Percentiles rank a stretch among this genome's conserved stretches.
phyloP scores from a whole-genome alignment of 2,329 filamentous ascomycete genomes.

The Penicillium janthinellum region DNA sequence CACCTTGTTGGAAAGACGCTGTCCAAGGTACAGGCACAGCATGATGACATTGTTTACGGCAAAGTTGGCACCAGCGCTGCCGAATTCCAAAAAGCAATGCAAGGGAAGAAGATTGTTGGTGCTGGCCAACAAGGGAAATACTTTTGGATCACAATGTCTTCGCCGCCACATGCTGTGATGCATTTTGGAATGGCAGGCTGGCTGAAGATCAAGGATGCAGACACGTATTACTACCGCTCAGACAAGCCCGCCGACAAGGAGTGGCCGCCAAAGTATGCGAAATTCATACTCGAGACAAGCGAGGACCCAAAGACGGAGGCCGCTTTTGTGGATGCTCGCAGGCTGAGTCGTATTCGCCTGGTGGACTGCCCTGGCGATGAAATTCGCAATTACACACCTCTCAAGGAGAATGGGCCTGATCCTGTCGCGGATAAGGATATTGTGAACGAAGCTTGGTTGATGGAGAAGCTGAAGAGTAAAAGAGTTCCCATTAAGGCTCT shows the following conservation, averaged over 20 bases:
- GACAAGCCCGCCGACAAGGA: slow-evolving; percentile 58
- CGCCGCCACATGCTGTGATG: slow-evolving; percentile 82
- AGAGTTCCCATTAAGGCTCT: slow-evolving; percentile 88
- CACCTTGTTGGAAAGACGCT: slow-evolving; percentile 85
- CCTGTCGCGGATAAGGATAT: slow-evolving; percentile 79
- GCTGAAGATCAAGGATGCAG: slow-evolving; percentile 81
- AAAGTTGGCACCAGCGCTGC: slow-evolving; percentile 81
- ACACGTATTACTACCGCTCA: slow-evolving; percentile 78
- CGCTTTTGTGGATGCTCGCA: slow-evolving; percentile 81
- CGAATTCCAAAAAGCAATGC: slow-evolving; percentile 72
- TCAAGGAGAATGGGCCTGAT: slow-evolving; percentile 92
- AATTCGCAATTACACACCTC: slow-evolving; percentile 74
- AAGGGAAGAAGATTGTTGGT: slow-evolving; percentile 69
- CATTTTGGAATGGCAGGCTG: slow-evolving; percentile 81
- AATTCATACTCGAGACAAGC: slow-evolving; percentile 74
- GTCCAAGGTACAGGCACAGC: slow-evolving; percentile 66
- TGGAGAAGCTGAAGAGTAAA: slow-evolving; percentile 69
- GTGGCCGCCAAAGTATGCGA: slow-evolving; percentile 91
- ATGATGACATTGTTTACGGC: slow-evolving; percentile 85
- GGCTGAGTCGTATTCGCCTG: slow-evolving; percentile 77
- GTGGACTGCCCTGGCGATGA: slow-evolving; percentile 76
- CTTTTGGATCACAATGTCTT: slow-evolving; percentile 83
- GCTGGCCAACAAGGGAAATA: slow-evolving; percentile 94
- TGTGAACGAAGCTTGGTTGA: slow-evolving; percentile 75
- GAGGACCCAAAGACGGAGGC: slow-evolving; percentile 63